These are phyloP conservation scores for Sanghuangporus sanghuang DNA, from an alignment of 1,284 basidiomycete genomes.

Conservation along the genomic window DNA sequence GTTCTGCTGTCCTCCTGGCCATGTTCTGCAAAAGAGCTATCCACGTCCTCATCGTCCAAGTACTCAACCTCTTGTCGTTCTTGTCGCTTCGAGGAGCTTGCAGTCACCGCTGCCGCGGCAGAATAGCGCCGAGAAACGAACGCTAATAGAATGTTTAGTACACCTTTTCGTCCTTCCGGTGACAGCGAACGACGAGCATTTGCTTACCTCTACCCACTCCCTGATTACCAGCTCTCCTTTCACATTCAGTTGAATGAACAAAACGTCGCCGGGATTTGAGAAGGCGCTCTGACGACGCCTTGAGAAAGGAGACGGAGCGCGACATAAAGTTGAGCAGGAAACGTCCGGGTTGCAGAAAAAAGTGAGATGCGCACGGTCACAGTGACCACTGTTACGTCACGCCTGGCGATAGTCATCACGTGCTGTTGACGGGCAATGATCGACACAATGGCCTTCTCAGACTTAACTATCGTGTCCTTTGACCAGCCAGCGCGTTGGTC, in stretches of 20 bases:
- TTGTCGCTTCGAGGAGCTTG: background rate
- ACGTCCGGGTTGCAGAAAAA: background rate
- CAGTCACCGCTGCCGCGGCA: conserved; percentile 3
- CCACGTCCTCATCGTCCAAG: conserved; percentile 8
- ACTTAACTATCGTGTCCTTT: background rate
- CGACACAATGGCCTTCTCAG: background rate
- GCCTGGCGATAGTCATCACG: background rate
- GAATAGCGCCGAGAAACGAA: conserved; percentile 5
- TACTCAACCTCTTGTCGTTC: background rate
- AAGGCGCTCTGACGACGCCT: conserved; percentile 6
- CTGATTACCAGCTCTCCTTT: background rate
- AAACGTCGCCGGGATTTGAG: conserved; percentile 2
- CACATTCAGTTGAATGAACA: background rate
- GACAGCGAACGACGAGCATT: background rate
- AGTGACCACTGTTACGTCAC: background rate
- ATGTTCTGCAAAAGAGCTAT: background rate
- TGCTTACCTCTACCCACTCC: conserved; percentile 1
- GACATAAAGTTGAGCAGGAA: conserved; percentile 11
- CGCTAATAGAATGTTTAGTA: background rate
- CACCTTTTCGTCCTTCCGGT: background rate
- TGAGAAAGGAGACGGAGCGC: conserved; percentile 6
- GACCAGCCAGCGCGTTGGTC: background rate
- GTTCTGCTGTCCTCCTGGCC: background rate
- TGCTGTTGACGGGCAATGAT: background rate
- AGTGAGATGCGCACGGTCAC: conserved; percentile 6